Base-by-base conservation (phyloP, 148 eudicot species). In the Cornus controversa region DNA sequence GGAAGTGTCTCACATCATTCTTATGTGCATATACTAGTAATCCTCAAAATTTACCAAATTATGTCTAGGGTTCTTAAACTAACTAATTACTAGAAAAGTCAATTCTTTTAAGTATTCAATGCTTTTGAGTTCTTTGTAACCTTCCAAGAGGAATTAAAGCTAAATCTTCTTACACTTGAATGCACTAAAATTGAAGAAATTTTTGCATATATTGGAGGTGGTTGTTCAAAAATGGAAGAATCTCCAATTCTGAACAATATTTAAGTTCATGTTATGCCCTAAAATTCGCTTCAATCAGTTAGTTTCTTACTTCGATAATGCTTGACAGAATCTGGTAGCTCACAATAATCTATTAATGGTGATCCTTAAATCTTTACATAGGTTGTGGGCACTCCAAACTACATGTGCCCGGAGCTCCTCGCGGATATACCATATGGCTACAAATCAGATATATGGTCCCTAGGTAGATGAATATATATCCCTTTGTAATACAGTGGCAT, bases 371-470 rank as follows among this genome's bases (percentile, higher is more conserved):
- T 66, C 34, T 63, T 2, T 69, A 3, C 76, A 37, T 82, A 90
- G 94, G 83, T 89, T 60, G 94, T 90, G 6, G 94, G 94, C 8
- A 90, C 90, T 80, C 94, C 94, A 42, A 90, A 84, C 66, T 87
- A 90, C 82, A 90, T 88, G 93, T 90, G 93, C 67, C 93, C 93
- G 27, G 93, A 90, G 80, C 88, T 90, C 66, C 89, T 90, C 64
- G 84, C 91, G 11, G 94, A 90, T 76, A 80, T 90, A 76, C 91
- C 94, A 1, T 90, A 89, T 79, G 91, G 94, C 27, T 90, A 85
- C 75, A 90, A 90, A 75, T 90, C 91, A 58, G 94, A 90, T 79
- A 89, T 88, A 72, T 90, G 94, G 93, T 90, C 93, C 15, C 90
- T 92, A 77, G 94, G 97, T 90, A 87, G 40, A 47, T 66, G 9